phyloP scores from a whole-genome alignment of 2,329 filamentous ascomycete genomes.

The Pseudogymnoascus sp. region DNA sequence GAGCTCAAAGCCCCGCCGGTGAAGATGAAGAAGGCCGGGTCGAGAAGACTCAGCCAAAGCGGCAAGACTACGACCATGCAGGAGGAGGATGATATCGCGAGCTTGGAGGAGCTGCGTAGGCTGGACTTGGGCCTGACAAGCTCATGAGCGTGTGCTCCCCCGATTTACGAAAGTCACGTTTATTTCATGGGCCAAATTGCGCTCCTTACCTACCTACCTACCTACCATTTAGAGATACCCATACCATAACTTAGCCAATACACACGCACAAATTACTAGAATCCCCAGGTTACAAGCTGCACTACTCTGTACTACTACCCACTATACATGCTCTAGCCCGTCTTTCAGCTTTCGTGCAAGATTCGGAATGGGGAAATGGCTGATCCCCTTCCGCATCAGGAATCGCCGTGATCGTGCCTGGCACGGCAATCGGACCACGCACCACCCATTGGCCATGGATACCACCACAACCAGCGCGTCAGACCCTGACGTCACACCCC shows the following conservation, averaged over 20 bases:
- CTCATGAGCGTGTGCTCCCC: neutral
- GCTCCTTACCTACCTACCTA: neutral
- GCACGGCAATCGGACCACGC: neutral
- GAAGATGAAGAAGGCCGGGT: neutral
- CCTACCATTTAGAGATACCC: neutral
- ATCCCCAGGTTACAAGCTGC: neutral
- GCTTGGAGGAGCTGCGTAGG: neutral
- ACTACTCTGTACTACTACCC: neutral
- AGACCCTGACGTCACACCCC: neutral
- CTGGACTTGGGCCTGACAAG: neutral
- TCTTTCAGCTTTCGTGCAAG: neutral
- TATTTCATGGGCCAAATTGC: neutral
- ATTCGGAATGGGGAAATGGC: neutral
- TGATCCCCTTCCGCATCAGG: conserved; percentile 2
- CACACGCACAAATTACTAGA: neutral
- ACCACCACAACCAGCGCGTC: neutral
- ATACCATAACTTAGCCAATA: neutral
- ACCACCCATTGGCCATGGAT: neutral
- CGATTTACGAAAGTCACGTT: neutral
- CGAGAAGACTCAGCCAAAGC: conserved; percentile 26
- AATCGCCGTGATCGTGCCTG: neutral
- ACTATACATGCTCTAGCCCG: neutral
- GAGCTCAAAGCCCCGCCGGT: neutral
- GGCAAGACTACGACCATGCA: conserved; percentile 41
- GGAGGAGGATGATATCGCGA: conserved; percentile 10